Evolutionary conservation across 345 rosid genomes (phyloP).

Genomic region (Populus ilicifolia): DNA sequence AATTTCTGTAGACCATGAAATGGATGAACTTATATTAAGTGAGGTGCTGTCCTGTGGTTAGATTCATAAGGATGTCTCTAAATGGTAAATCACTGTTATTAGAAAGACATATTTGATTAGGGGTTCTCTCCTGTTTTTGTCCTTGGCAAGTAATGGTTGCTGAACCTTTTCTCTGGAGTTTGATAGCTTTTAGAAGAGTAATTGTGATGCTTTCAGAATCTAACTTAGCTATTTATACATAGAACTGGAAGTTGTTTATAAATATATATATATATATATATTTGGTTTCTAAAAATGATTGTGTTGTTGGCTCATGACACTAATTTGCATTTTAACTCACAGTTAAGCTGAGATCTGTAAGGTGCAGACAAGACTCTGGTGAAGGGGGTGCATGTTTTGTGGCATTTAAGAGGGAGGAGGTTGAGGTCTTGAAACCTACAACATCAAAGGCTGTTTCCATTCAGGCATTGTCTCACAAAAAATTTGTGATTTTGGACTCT

Average conservation of each 20-base stretch:
- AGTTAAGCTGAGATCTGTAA: constrained; percentile 51
- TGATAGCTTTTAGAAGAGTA: background rate
- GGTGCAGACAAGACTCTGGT: constrained; percentile 42
- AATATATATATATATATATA: background rate
- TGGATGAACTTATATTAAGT: constrained; percentile 26
- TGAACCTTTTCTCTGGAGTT: background rate
- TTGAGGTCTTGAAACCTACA: constrained; percentile 26
- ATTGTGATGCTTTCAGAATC: background rate
- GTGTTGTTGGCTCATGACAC: constrained; percentile 4
- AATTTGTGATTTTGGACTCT: constrained; percentile 60
- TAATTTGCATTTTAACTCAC: constrained; percentile 31
- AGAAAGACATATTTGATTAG: constrained; percentile 13
- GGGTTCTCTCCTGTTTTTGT: constrained; percentile 10
- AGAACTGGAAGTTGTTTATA: background rate
- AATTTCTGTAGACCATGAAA: constrained; percentile 27
- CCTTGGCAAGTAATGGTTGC: background rate
- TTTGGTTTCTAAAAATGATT: background rate
- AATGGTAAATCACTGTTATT: constrained; percentile 34
- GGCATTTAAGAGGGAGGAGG: constrained; percentile 37
- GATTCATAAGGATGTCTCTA: constrained; percentile 28
- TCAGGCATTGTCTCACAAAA: constrained; percentile 51
- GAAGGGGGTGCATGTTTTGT: constrained; percentile 46
- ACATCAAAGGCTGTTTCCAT: constrained; percentile 51
- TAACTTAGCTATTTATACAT: constrained; percentile 5
- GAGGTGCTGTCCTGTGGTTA: constrained; percentile 34